Base-by-base conservation (phyloP, 441 rosid genomes). In the Monsonia emarginata region DNA sequence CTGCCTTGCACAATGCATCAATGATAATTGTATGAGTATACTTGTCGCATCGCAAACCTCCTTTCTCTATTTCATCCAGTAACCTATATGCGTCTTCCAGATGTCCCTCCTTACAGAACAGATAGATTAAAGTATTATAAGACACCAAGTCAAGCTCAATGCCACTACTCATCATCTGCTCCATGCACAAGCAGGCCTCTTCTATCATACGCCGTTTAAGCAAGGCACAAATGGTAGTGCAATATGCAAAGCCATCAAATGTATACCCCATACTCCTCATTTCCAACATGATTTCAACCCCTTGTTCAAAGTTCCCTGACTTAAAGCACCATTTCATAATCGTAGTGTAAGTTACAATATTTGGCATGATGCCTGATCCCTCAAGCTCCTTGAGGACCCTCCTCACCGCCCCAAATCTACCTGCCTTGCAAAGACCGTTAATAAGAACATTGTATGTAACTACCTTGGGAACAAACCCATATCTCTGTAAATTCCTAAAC, bases 181-280 rank as follows among this genome's bases (percentile, higher is more conserved):
- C 69, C 72, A 67, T 46, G 36, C 48, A 64, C 40, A n/a, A 31
- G 25, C 48, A 59, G 1, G 76, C 76, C 50, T 67, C 76, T 44
- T 42, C 68, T 46, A 63, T 36, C 40, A 21, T 63, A 11, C 68
- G 69, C 28, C 48, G 56, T 68, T 67, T 72, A 61, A 72, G 8
- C 18, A 64, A 67, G 42, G 72, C 76, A 25, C 65, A 67, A 57
- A 64, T 59, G 19, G 65, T 65, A 6, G 72, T 63, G 34, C 72
- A 72, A 58, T 67, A 72, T 13, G 64, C 76, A 28, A 54, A 72
- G n/a, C 72, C 76, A 64, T 72, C 76, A 57, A 67, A 72, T 7
- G 68, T 63, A 63, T 61, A 59, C 22, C 76, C 76, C 34, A 27
- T 27, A 26, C 42, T 59, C 66, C 64, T 68, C 76, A 72, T 72